These are phyloP conservation scores for Cicer cuneatum DNA, from an alignment of 306 rosid genomes.

Conservation along the genomic window DNA sequence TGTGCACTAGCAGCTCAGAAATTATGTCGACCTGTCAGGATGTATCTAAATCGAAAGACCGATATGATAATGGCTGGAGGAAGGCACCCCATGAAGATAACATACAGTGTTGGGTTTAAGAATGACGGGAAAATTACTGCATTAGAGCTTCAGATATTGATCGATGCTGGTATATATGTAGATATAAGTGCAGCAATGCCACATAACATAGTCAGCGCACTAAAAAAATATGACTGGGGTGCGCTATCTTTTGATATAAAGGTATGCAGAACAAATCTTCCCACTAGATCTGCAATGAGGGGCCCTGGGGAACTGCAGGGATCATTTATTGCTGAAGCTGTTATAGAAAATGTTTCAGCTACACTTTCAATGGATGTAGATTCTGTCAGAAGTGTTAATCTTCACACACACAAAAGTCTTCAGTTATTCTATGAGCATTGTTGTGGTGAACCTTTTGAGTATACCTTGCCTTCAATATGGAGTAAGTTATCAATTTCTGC, in stretches of 20 bases:
- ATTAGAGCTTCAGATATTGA: slow-evolving; percentile 70
- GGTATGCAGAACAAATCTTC: slow-evolving; percentile 82
- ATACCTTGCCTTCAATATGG: slow-evolving; percentile 86
- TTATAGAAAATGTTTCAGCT: slow-evolving; percentile 85
- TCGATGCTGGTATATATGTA: slow-evolving; percentile 72
- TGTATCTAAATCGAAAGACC: slow-evolving; percentile 75
- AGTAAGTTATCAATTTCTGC: slow-evolving; percentile 67
- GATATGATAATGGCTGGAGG: slow-evolving; percentile 98
- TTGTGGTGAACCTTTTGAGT: slow-evolving; percentile 75
- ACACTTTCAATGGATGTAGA: slow-evolving; percentile 74
- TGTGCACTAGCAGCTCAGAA: slow-evolving; percentile 94
- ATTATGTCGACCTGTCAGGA: slow-evolving; percentile 78
- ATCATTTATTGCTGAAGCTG: slow-evolving; percentile 86
- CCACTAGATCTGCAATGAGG: slow-evolving; percentile 91
- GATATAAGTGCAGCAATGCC: slow-evolving; percentile 78
- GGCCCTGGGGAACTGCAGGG: slow-evolving; percentile 92
- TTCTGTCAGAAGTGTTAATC: slow-evolving; percentile 70
- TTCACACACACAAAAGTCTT: slow-evolving; percentile 77
- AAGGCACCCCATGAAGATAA: slow-evolving; percentile 94
- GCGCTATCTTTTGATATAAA: slow-evolving; percentile 79
- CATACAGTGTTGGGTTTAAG: slow-evolving; percentile 83
- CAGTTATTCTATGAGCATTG: slow-evolving; percentile 52
- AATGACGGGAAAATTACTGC: slow-evolving; percentile 86
- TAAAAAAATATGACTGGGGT: slow-evolving; percentile 94
- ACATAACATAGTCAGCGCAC: slow-evolving; percentile 49